Conservation (phyloP, 768 basidiomycete species). For the Lactarius trivialis region DNA sequence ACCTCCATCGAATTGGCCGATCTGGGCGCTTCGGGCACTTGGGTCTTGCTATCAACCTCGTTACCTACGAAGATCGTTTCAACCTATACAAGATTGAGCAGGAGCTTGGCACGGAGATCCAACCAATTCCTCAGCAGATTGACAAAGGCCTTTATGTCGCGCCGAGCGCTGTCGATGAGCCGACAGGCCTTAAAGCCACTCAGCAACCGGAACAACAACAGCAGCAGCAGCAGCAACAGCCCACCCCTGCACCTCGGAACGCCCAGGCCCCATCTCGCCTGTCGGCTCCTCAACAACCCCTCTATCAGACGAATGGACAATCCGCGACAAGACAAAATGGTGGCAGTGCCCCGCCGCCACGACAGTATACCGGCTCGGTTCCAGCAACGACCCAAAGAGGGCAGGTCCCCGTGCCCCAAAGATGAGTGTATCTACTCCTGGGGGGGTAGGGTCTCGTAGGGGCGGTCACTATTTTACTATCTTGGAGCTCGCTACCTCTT, state of each 20-base stretch:
- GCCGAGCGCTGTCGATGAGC: constrained; percentile 45
- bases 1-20: constrained; percentile 96
- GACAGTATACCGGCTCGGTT: constrained; percentile 19
- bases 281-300: constrained; percentile 25
- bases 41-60: constrained; percentile 94
- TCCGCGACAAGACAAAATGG: constrained; percentile 28
- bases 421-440: constrained; percentile 12
- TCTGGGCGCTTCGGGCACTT: constrained; percentile 96
- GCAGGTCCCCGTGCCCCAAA: constrained; percentile 21
- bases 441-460: background rate
- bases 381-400: constrained; percentile 25
- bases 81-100: constrained; percentile 98
- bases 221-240: constrained; percentile 26
- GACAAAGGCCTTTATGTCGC: constrained; percentile 93
- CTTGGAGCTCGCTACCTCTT: constrained; percentile 1
- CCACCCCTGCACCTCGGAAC: constrained; percentile 21
- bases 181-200: constrained; percentile 37
- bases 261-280: constrained; percentile 6
- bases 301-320: constrained; percentile 30
- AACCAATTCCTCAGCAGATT: constrained; percentile 86
- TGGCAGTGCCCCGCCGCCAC: constrained; percentile 19
- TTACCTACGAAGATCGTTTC: constrained; percentile 97
- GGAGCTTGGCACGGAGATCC: constrained; percentile 96
- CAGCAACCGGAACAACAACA: constrained; percentile 29
- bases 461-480: background rate